These are phyloP conservation scores for Saccharomycopsis babjevae DNA, from an alignment of 805 yeast species.

Conservation along the genomic window DNA sequence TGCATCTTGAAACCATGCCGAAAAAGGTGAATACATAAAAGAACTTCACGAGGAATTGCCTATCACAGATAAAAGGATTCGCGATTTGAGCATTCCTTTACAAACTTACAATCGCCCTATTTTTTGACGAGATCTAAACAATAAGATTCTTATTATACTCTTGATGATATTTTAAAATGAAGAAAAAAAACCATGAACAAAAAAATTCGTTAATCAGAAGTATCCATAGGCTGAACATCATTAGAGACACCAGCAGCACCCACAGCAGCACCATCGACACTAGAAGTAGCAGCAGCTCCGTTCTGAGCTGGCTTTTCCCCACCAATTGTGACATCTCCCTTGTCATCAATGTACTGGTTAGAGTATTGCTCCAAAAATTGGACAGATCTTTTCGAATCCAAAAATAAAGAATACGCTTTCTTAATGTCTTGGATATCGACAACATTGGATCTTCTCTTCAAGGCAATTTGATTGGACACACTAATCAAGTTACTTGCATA, in stretches of 20 bases:
- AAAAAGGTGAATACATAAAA: too few relatives aligned
- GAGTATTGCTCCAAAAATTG: constrained; percentile 66
- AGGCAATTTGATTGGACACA: constrained; percentile 79
- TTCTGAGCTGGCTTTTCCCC: constrained; percentile 42
- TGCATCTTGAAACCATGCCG: too few relatives aligned
- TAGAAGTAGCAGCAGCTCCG: constrained; percentile 33
- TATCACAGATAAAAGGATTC: too few relatives aligned
- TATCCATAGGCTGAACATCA: constrained; percentile 30
- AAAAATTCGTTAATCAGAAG: constrained; percentile 8
- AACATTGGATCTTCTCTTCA: constrained; percentile 59
- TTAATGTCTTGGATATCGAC: constrained; percentile 79
- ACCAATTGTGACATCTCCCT: constrained; percentile 59
- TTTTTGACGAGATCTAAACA: too few relatives aligned
- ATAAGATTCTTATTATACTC: not conserved
- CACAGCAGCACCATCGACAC: not conserved
- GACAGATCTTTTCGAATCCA: constrained; percentile 85
- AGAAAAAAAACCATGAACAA: not conserved
- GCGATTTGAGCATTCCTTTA: too few relatives aligned
- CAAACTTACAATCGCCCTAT: too few relatives aligned
- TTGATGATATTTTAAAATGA: not conserved
- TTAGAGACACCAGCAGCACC: not conserved
- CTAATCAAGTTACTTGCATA: constrained; percentile 87
- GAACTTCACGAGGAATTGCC: too few relatives aligned
- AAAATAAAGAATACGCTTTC: constrained; percentile 75
- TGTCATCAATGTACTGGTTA: constrained; percentile 64